Base-by-base conservation (phyloP, 805 yeast genomes). In the Scheffersomyces amazonensis region DNA sequence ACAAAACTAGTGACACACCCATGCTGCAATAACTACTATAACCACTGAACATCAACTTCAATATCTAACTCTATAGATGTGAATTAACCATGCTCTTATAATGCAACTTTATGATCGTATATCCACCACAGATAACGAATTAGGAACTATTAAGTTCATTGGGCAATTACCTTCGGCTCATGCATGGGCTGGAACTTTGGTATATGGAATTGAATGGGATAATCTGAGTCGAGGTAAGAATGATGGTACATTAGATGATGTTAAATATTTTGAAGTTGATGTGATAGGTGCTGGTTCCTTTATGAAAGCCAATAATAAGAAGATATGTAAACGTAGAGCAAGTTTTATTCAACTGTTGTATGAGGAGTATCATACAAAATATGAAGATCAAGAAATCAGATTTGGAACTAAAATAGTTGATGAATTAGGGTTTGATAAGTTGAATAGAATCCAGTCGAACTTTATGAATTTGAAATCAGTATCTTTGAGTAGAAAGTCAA, bases 181-280 rank as follows among this genome's bases (percentile, higher is more conserved):
- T 27, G 37, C 42, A n/a, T 88, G 96, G 96, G 27, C 5, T 7
- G 61, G 61, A 4, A 64, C 57, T 0, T 29, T 46, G 1, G 88
- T 91, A 0, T 57, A 76, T 11, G 97, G 97, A 0, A 71, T 90
- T 3, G 96, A 90, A 56, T 90, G 96, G 96, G 97, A 90, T 54
- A 66, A 78, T 32, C 60, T 71, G 0, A 39, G 42, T 0, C 66
- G 88, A 24, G 97, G 97, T 1, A 87, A 81, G 49, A 79, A 89
- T 54, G 63, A 75, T 44, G 98, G 98, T 0, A 40, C 53, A 1
- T 43, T 78, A 19, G 65, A 75, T 16, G 87, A 82, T 0, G 49
- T 59, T 0, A 48, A 54, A 37, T 87, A 87, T 54, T 90, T 90
- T 55, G 23, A 46, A 50, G 39, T 57, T 19, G 6, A 23, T 25